Base-by-base conservation (phyloP, 2,329 filamentous ascomycete species). In the Zopfia rhizophila region DNA sequence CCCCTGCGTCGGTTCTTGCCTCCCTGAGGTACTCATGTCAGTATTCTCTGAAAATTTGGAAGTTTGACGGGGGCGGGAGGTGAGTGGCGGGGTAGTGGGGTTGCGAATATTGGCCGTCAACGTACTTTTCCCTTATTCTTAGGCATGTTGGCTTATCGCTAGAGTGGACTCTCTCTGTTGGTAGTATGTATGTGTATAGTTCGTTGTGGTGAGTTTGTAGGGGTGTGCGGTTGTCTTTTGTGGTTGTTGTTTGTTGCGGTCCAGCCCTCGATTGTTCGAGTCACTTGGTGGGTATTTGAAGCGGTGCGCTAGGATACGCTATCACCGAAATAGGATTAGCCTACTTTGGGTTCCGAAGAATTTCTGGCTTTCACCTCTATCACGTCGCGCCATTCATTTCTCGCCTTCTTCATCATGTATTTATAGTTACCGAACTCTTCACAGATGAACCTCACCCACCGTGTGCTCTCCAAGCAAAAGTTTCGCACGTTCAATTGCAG, bases 71-170 rank as follows among this genome's bases (percentile, higher is more conserved):
- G 12, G 17, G 22, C n/a, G 28, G 19, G 14, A n/a, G n/a, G n/a
- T n/a, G n/a, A n/a, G 45, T 56, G 56, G 60, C 55, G 59, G 62
- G 59, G 56, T 58, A 57, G 48, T 50, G 48, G 41, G 40, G 46
- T 18, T 17, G 57, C 31, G 27, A 21, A 42, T n/a, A 17, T 30
- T n/a, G 36, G 35, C 18, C 18, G 12, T 49, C 31, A n/a, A 61
- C 65, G 72, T 82, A 96, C 91, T 81, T 96, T 97, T 92, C 92
- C 92, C 87, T 97, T 97, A 77, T 97, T 97, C 90, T 97, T 97
- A 71, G 92, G 92, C 92, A 97, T 97, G 54, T 77, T 86, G 76
- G 64, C 57, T 41, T 45, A 8, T 29, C 28, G 13, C 4, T 16
- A 13, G 17, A 13, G 23, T 23, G 18, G 24, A n/a, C n/a, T n/a